These are phyloP conservation scores for Tylopilus sp. DNA, from an alignment of 768 basidiomycete genomes.

Conservation along the genomic window DNA sequence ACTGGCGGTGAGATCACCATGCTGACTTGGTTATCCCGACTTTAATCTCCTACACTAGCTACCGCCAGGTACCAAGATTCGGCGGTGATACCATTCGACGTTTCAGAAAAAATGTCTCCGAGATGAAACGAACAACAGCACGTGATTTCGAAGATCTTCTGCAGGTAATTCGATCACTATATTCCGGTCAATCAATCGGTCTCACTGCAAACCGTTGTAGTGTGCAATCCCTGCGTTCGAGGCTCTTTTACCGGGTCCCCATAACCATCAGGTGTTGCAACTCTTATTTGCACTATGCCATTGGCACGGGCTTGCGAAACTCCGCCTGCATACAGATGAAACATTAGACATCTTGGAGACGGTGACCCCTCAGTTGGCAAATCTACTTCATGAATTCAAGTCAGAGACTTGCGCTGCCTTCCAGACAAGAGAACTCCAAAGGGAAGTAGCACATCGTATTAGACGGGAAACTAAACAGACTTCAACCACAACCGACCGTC, in stretches of 20 bases:
- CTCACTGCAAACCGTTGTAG: too few relatives aligned
- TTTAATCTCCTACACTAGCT: neutral
- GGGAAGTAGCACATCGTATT: neutral
- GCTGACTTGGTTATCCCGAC: neutral
- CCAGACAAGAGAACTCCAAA: neutral
- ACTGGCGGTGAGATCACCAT: neutral
- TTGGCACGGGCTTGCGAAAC: neutral
- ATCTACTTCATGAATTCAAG: neutral
- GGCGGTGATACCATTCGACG: neutral
- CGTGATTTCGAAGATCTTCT: neutral
- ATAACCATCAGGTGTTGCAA: neutral
- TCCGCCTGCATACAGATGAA: neutral
- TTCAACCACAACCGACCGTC: neutral
- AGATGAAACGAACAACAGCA: neutral
- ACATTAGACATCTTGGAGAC: neutral
- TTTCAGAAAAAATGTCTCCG: slow-evolving; percentile 16
- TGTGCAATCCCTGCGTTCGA: neutral
- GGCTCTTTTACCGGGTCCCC: neutral
- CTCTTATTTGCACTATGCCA: neutral
- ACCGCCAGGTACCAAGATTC: neutral
- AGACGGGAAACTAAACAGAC: neutral
- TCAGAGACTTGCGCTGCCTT: neutral
- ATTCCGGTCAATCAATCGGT: too few relatives aligned
- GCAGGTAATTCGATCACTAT: too few relatives aligned
- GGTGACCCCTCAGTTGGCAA: neutral